Evolutionary conservation across 2,329 filamentous ascomycete species (phyloP).

Genomic region (Ascosphaera acerosa): DNA sequence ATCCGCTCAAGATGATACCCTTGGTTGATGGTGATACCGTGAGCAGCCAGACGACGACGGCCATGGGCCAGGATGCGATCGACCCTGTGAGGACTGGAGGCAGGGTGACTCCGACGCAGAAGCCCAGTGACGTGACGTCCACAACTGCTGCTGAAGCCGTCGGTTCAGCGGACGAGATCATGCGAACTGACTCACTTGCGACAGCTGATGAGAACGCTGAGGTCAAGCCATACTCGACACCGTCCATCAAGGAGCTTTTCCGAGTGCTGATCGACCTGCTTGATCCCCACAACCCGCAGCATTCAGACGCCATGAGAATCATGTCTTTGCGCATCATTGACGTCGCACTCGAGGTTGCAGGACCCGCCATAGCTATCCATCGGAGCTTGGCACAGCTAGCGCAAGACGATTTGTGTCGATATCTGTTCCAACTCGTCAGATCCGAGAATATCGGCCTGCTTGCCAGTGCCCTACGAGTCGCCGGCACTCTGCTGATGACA

Average conservation of each 20-base stretch:
- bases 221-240: constrained; percentile 73
- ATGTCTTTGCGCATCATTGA: constrained; percentile 96
- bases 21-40: constrained; percentile 40
- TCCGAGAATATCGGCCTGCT: constrained; percentile 92
- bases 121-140: constrained; percentile 11
- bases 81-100: no score
- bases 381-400: constrained; percentile 68
- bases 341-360: constrained; percentile 85
- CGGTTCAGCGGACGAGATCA: constrained; percentile 13
- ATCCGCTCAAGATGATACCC: constrained; percentile 63
- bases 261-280: constrained; percentile 79
- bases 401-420: constrained; percentile 77
- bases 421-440: constrained; percentile 84
- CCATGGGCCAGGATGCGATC: constrained; percentile 15
- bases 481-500: constrained; percentile 71
- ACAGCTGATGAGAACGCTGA: no score
- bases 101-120: no score
- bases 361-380: constrained; percentile 81
- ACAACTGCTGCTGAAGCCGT: constrained; percentile 11
- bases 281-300: constrained; percentile 75
- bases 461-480: constrained; percentile 76
- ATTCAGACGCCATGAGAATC: constrained; percentile 85
- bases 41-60: constrained; percentile 24
- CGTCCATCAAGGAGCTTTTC: constrained; percentile 85
- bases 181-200: no score